Base-by-base conservation (phyloP, 192 early-diverging fungal species). In the Phlyctochytrium bullatum region DNA sequence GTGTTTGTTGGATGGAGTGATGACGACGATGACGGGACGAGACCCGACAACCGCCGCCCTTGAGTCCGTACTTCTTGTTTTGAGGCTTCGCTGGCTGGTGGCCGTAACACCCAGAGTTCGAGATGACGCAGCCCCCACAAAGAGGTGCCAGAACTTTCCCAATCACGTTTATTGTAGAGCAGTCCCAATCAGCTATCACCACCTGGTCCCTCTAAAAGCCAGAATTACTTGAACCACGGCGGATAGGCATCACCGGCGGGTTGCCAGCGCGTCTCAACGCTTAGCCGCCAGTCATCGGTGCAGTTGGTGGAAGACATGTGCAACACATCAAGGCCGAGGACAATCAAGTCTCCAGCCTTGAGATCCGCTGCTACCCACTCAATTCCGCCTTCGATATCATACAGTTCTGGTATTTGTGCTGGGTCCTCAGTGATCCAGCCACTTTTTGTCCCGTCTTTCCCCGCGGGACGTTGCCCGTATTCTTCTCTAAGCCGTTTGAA, bases 261-360 rank as follows among this genome's bases (percentile, higher is more conserved):
- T 57, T 68, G 66, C 80, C 80, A 82, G 25, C 80, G 50, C 27
- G 77, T 79, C 76, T 82, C 80, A 40, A 74, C 76, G 34, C 70
- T 76, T 6, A 82, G 60, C 52, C 80, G 53, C 76, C 75, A 79
- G 2, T 2, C 3, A 20, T 73, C 53, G 28, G 75, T 72, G 33
- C 36, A 56, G 62, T 82, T 82, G 25, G 52, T 79, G 10, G 72
- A 34, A 24, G 72, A 69, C 75, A 76, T 79, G 52, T 82, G 80
- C 34, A 82, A 27, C n/a, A 66, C 25, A 34, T 71, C 59, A 20
- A 76, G 24, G 31, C 64, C 73, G 23, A 82, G 30, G 0, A 82
- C 52, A n/a, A 62, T 40, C 1, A 82, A 65, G 61, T 82, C 80
- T 0, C 80, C 80, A 53, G 61, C 52, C 52, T 57, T 6, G 34